phyloP scores from a whole-genome alignment of 495 filamentous ascomycete species.

The Aspergillus egyptiacus region DNA sequence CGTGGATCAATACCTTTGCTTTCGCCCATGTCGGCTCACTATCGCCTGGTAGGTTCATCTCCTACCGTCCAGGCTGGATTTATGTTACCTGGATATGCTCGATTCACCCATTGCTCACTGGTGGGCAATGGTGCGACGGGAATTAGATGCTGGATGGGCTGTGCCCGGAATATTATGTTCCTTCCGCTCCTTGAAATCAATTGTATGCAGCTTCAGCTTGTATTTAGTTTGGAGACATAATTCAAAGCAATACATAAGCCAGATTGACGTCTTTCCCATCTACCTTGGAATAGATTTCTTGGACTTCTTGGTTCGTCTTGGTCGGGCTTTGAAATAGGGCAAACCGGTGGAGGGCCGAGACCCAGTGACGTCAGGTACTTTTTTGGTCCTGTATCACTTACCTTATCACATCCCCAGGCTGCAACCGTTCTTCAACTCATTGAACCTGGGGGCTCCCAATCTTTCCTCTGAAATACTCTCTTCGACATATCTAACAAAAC shows the following conservation, averaged over 20 bases:
- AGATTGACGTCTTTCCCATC: too few relatives aligned
- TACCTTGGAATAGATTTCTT: neutral
- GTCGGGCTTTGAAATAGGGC: neutral
- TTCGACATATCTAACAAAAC: too few relatives aligned
- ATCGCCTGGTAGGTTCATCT: conserved; percentile 42
- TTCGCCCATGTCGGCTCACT: neutral
- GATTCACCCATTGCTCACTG: conserved; percentile 18
- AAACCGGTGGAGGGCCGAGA: neutral
- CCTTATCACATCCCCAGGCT: neutral
- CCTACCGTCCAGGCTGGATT: conserved; percentile 45
- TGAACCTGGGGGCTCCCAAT: too few relatives aligned
- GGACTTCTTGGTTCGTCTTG: neutral
- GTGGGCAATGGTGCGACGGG: conserved; percentile 21
- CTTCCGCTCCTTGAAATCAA: conserved; percentile 12
- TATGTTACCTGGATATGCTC: conserved; percentile 34
- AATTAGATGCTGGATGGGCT: conserved; percentile 44
- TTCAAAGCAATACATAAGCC: conserved; percentile 11
- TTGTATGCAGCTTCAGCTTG: conserved; percentile 18
- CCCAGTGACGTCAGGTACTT: conserved; percentile 6
- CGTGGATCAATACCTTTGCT: conserved; percentile 1
- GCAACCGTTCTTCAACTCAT: neutral
- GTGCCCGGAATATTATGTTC: conserved; percentile 15
- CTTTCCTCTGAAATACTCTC: too few relatives aligned
- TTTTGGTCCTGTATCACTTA: too few relatives aligned
- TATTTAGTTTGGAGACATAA: conserved; percentile 23